A percentile compares a stretch with the other conserved stretches of the same genome.
Evolutionary conservation across 768 basidiomycete species (phyloP).

Genomic region (Suillus lakei): DNA sequence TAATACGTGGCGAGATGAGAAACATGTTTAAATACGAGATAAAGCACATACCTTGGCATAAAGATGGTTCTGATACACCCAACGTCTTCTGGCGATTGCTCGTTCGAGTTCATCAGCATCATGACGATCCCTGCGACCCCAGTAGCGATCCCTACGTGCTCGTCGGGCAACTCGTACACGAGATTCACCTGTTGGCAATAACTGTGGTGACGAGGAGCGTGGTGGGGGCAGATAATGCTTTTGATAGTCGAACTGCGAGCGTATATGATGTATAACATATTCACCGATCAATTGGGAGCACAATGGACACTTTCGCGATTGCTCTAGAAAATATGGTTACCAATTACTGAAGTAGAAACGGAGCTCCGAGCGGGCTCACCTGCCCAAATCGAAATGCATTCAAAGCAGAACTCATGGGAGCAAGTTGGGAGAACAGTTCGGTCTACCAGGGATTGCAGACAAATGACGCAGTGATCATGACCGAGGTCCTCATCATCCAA

Average conservation of each 20-base stretch:
- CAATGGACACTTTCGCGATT: slow-evolving; percentile 79
- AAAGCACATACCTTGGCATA: slow-evolving; percentile 76
- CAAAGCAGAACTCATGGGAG: slow-evolving; percentile 94
- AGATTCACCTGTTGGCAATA: slow-evolving; percentile 33
- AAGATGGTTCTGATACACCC: slow-evolving; percentile 80
- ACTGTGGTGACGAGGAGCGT: slow-evolving; percentile 50
- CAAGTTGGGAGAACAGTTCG: slow-evolving; percentile 83
- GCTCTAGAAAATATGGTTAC: slow-evolving; percentile 46
- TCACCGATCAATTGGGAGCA: slow-evolving; percentile 71
- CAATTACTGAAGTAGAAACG: background rate
- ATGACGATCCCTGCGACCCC: slow-evolving; percentile 58
- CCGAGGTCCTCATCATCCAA: background rate
- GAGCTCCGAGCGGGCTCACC: slow-evolving; percentile 45
- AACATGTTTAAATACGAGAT: background rate
- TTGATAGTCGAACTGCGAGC: slow-evolving; percentile 79
- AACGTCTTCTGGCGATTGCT: slow-evolving; percentile 72
- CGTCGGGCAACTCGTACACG: slow-evolving; percentile 32
- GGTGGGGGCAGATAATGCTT: slow-evolving; percentile 78
- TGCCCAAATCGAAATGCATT: slow-evolving; percentile 87
- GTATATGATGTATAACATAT: slow-evolving; percentile 80
- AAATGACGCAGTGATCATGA: slow-evolving; percentile 80
- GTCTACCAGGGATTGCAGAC: slow-evolving; percentile 77
- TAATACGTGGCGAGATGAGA: slow-evolving; percentile 35
- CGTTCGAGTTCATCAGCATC: slow-evolving; percentile 74
- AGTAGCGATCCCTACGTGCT: slow-evolving; percentile 49